Conservation (phyloP, 352 stramenopile genomes). For the Phytopythium kandeliae region DNA sequence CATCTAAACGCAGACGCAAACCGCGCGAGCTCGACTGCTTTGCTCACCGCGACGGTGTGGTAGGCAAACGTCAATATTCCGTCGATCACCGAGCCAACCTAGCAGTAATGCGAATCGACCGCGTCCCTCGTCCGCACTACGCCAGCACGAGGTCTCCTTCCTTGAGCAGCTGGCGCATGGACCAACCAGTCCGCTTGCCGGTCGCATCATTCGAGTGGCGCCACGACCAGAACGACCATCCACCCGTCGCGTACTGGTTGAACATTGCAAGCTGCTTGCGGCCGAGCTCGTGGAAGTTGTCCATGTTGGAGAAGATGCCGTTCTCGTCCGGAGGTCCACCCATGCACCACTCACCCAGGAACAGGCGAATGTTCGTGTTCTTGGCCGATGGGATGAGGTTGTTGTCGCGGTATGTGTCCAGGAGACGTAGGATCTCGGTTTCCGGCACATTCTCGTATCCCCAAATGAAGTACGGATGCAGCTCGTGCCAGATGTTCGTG, state of each 20-base stretch:
- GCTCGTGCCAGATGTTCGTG: constrained; percentile 54
- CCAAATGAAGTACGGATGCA: constrained; percentile 54
- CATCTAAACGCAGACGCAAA: too few relatives aligned
- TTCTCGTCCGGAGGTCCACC: not conserved
- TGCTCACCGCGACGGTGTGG: too few relatives aligned
- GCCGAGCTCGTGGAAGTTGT: constrained; percentile 14
- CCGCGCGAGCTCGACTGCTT: too few relatives aligned
- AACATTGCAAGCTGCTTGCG: constrained; percentile 16
- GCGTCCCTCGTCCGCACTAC: not conserved
- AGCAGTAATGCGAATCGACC: too few relatives aligned
- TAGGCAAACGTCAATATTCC: too few relatives aligned
- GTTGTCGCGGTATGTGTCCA: constrained; percentile 9
- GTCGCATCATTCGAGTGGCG: constrained; percentile 20
- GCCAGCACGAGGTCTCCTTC: constrained; percentile 8
- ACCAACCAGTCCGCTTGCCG: constrained; percentile 4
- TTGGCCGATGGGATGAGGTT: constrained; percentile 9
- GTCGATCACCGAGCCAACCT: too few relatives aligned
- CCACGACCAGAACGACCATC: constrained; percentile 41
- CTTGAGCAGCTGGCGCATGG: too few relatives aligned
- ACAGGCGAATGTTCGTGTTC: constrained; percentile 19
- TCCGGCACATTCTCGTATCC: constrained; percentile 28
- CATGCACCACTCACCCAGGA: constrained; percentile 40
- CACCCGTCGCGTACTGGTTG: constrained; percentile 6
- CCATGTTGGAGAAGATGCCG: constrained; percentile 10
- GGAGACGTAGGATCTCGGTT: constrained; percentile 3